Percentiles rank a stretch among this genome's conserved stretches.
Evolutionary conservation across 495 filamentous ascomycete genomes (phyloP).

Genomic region (Aspergillus homomorphus): DNA sequence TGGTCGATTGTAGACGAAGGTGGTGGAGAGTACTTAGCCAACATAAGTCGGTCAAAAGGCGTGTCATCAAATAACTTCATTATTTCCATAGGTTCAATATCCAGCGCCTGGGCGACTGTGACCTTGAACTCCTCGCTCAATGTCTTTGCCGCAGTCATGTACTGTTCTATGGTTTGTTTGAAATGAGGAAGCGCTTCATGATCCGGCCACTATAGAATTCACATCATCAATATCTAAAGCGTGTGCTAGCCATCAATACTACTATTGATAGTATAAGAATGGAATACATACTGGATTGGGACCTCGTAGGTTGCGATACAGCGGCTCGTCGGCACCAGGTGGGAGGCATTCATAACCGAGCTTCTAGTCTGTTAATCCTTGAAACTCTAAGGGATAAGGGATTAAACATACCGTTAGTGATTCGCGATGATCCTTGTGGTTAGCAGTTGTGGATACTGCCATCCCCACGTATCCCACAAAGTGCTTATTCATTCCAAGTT

Average conservation of each 20-base stretch:
- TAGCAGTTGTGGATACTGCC: conserved; percentile 46
- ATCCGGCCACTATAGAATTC: too few relatives aligned
- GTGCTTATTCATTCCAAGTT: conserved; percentile 78
- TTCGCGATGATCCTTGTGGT: conserved; percentile 57
- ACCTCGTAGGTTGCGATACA: conserved; percentile 75
- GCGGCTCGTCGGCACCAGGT: conserved; percentile 60
- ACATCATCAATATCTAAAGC: too few relatives aligned
- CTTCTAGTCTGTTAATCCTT: not conserved
- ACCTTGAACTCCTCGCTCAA: too few relatives aligned
- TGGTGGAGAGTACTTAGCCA: conserved; percentile 80
- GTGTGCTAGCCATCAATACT: too few relatives aligned
- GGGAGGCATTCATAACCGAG: conserved; percentile 55
- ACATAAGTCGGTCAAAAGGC: conserved; percentile 77
- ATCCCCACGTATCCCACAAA: conserved; percentile 53
- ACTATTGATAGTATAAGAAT: too few relatives aligned
- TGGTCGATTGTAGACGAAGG: not conserved
- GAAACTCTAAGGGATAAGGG: too few relatives aligned
- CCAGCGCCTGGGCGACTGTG: too few relatives aligned
- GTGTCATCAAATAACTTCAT: conserved; percentile 17
- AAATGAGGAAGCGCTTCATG: too few relatives aligned
- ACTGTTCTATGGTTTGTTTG: too few relatives aligned
- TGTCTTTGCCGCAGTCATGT: too few relatives aligned
- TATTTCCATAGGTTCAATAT: too few relatives aligned
- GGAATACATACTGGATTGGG: conserved; percentile 56
- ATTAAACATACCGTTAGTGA: conserved; percentile 54